Percentiles rank a stretch among this genome's conserved stretches.
These are phyloP conservation scores for Globisporangium spiculum DNA, from an alignment of 352 stramenopile genomes.

Conservation along the genomic window DNA sequence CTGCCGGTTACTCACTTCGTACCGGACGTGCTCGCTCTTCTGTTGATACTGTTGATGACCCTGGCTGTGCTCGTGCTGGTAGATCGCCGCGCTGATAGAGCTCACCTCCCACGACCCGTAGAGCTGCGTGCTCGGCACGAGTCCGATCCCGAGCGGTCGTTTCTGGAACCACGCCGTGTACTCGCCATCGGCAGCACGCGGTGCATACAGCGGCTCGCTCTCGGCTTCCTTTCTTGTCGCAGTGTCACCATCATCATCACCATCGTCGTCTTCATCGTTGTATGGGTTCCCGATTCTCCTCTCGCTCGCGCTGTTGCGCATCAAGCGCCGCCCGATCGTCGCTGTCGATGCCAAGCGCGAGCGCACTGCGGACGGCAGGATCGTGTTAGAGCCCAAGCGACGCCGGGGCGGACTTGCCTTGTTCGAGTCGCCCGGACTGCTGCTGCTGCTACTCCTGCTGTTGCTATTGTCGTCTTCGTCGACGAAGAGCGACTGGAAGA, in stretches of 20 bases:
- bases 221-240: background rate
- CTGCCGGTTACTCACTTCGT: constrained; percentile 13
- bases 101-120: constrained; percentile 80
- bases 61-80: background rate
- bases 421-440: background rate
- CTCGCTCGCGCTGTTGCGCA: constrained; percentile 1
- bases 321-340: background rate
- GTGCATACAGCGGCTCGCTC: constrained; percentile 33
- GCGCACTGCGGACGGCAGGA: constrained; percentile 6
- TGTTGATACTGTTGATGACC: constrained; percentile 5
- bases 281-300: background rate
- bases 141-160: constrained; percentile 68
- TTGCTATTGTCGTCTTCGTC: background rate
- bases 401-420: constrained; percentile 10
- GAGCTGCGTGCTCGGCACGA: constrained; percentile 77
- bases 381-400: constrained; percentile 7
- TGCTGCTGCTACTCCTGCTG: too few species aligned
- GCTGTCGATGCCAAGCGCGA: background rate
- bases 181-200: constrained; percentile 56
- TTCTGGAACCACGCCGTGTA: constrained; percentile 64
- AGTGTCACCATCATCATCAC: background rate
- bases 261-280: background rate
- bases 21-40: constrained; percentile 5
- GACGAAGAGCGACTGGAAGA: constrained; percentile 17
- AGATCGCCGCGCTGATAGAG: constrained; percentile 25